phyloP scores from a whole-genome alignment of 192 early-diverging fungal species.

The Diversispora epigaea region DNA sequence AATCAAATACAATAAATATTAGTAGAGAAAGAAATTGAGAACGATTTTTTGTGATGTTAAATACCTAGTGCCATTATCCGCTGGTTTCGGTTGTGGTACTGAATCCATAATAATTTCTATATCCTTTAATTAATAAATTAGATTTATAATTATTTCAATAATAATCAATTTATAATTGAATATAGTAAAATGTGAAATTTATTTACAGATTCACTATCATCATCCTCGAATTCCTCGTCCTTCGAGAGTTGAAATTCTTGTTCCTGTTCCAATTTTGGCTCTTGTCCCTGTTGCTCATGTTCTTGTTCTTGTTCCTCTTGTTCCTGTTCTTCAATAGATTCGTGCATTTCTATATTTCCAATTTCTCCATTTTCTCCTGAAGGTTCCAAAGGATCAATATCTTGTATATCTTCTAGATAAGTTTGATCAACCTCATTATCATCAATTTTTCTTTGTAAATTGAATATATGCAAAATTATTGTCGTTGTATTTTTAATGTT shows the following conservation, averaged over 20 bases:
- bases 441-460: neutral
- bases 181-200: neutral
- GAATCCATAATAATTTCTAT: conserved; percentile 74
- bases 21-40: neutral
- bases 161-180: neutral
- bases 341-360: neutral
- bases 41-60: neutral
- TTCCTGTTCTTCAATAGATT: conserved; percentile 15
- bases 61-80: conserved; percentile 35
- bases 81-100: conserved; percentile 43
- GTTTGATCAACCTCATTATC: neutral
- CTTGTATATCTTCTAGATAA: neutral
- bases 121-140: conserved; percentile 49
- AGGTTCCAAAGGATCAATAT: neutral
- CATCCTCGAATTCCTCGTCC: too few species aligned
- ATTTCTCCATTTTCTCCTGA: conserved; percentile 7
- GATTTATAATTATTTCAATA: neutral
- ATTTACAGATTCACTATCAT: conserved; percentile 65
- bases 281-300: conserved; percentile 36
- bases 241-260: too few species aligned
- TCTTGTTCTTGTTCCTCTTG: conserved; percentile 36
- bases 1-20: too few species aligned
- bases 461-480: too few species aligned
- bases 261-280: too few species aligned
- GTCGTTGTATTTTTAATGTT: too few species aligned